A percentile compares a stretch with the other conserved stretches of the same genome.
Evolutionary conservation across 495 filamentous ascomycete species (phyloP).

Genomic region (Glonium stellatum): DNA sequence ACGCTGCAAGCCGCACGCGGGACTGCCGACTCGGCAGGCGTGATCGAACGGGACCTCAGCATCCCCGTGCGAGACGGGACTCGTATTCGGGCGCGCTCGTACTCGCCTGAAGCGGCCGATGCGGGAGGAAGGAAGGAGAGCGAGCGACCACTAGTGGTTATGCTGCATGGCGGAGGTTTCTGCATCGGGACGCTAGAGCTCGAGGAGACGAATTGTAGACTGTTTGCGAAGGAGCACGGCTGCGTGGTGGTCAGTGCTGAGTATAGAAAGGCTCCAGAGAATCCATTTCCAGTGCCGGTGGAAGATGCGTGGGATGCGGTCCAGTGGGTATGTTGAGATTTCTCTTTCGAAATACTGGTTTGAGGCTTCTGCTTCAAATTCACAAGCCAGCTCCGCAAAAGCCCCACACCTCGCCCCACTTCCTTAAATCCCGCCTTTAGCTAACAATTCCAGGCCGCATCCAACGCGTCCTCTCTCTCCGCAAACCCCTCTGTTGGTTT

Average conservation of each 20-base stretch:
- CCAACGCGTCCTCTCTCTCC: slow-evolving; percentile 11
- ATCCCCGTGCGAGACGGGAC: slow-evolving; percentile 7
- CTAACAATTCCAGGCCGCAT: slow-evolving; percentile 3
- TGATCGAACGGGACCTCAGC: neutral
- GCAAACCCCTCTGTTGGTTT: slow-evolving; percentile 27
- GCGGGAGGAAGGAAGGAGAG: slow-evolving; percentile 25
- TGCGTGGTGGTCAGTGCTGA: slow-evolving; percentile 4
- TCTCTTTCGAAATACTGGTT: no score
- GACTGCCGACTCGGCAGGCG: neutral
- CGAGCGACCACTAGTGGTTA: neutral
- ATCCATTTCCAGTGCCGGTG: slow-evolving; percentile 68
- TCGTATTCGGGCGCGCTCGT: neutral
- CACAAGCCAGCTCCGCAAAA: no score
- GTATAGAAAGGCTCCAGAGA: slow-evolving; percentile 32
- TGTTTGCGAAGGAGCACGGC: slow-evolving; percentile 4
- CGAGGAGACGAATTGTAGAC: slow-evolving; percentile 7
- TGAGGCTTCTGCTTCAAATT: no score
- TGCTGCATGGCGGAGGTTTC: slow-evolving; percentile 6
- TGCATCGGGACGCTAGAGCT: slow-evolving; percentile 2
- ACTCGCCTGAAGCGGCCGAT: slow-evolving; percentile 13
- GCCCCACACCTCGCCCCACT: neutral
- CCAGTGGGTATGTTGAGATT: slow-evolving; percentile 6
- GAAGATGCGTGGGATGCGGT: slow-evolving; percentile 49
- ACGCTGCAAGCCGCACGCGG: no score
- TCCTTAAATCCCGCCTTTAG: neutral